These are phyloP conservation scores for Hondaea fermentalgiana DNA, from an alignment of 108 stramenopile genomes.

Conservation along the genomic window DNA sequence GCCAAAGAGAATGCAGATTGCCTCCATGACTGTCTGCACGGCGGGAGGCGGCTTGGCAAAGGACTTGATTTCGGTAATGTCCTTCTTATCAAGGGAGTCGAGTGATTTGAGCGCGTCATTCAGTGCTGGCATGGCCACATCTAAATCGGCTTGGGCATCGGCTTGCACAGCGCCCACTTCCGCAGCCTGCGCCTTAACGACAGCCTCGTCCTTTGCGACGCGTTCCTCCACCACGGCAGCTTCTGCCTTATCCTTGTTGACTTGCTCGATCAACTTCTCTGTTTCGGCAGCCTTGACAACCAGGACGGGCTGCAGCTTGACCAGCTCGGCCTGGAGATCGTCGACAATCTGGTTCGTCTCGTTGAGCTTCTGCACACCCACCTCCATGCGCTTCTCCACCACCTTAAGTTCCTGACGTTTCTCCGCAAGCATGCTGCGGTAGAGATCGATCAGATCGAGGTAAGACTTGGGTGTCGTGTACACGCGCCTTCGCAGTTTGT, in stretches of 20 bases:
- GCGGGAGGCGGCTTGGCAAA: slow-evolving; percentile 54
- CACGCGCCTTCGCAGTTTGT: slow-evolving; percentile 43
- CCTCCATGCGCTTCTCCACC: slow-evolving; percentile 44
- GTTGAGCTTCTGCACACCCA: slow-evolving; percentile 50
- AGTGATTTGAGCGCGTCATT: slow-evolving; percentile 47
- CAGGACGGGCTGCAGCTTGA: slow-evolving; percentile 49
- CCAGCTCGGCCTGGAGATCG: slow-evolving; percentile 47
- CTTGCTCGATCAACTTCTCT: slow-evolving; percentile 42
- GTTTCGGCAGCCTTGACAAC: slow-evolving; percentile 44
- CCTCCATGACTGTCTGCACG: slow-evolving; percentile 56
- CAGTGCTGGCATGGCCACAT: slow-evolving; percentile 52
- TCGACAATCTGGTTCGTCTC: slow-evolving; percentile 53
- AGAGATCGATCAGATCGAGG: slow-evolving; percentile 59
- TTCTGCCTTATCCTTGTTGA: slow-evolving; percentile 35
- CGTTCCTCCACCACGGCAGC: slow-evolving; percentile 38
- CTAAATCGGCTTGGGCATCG: slow-evolving; percentile 56
- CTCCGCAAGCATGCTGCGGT: slow-evolving; percentile 36
- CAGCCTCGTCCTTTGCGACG: slow-evolving; percentile 43
- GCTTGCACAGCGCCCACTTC: slow-evolving; percentile 48
- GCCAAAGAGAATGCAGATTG: slow-evolving; percentile 52
- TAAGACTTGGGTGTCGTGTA: slow-evolving; percentile 65
- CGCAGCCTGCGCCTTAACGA: slow-evolving; percentile 45
- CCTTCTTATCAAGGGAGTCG: slow-evolving; percentile 43
- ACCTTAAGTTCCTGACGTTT: slow-evolving; percentile 35
- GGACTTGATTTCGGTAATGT: slow-evolving; percentile 53